Conservation (phyloP, 371 early-diverging fungal species). For the Batrachochytrium dendrobatidis region DNA sequence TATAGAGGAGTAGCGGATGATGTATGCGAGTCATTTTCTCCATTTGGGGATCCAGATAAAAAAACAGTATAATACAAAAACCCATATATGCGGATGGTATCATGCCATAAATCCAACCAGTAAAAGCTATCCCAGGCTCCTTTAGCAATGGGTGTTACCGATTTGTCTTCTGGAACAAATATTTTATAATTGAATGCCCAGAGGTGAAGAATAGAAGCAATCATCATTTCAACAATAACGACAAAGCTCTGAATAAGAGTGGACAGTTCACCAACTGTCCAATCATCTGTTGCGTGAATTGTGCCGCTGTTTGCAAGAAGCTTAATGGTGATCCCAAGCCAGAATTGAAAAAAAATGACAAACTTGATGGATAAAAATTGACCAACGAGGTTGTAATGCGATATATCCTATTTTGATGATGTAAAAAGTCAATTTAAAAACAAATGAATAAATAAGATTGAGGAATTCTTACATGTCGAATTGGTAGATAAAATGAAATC, state of each 20-base stretch:
- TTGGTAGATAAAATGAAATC: conserved; percentile 28
- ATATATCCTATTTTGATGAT: conserved; percentile 59
- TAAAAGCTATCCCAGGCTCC: conserved; percentile 1
- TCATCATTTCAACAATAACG: conserved; percentile 59
- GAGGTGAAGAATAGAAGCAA: conserved; percentile 52
- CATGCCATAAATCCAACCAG: conserved; percentile 19
- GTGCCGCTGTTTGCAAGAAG: conserved; percentile 35
- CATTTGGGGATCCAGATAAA: too few species aligned
- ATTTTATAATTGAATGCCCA: conserved; percentile 42
- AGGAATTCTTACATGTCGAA: conserved; percentile 19
- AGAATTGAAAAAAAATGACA: conserved; percentile 86
- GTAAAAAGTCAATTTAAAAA: conserved; percentile 29
- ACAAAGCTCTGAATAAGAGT: conserved; percentile 51
- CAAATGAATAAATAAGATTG: background rate
- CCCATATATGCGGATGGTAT: too few species aligned
- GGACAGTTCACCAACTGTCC: conserved; percentile 44
- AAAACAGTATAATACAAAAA: too few species aligned
- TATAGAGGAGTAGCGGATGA: too few species aligned
- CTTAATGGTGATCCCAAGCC: conserved; percentile 80
- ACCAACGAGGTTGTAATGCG: conserved; percentile 60
- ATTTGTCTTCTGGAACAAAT: background rate
- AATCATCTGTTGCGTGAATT: conserved; percentile 29
- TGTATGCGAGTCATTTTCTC: too few species aligned
- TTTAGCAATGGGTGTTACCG: background rate
- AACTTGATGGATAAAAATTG: conserved; percentile 91